Conservation (phyloP, 352 stramenopile genomes). For the Globisporangium canariense region DNA sequence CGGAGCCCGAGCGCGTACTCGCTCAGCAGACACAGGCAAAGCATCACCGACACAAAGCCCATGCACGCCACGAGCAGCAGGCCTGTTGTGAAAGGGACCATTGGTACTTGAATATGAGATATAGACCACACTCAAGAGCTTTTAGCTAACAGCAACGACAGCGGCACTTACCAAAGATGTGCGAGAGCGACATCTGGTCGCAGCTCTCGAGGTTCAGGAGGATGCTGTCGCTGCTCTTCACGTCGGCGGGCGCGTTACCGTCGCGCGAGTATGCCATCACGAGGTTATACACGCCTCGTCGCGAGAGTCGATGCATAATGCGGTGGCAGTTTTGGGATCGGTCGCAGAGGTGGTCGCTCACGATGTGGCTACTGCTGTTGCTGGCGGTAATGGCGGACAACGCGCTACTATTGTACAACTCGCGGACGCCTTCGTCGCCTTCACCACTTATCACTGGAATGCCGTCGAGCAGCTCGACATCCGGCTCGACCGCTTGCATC, state of each 20-base stretch:
- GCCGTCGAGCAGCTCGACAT: constrained; percentile 1
- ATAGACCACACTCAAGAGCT: background rate
- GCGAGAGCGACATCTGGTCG: constrained; percentile 33
- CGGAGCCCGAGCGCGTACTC: constrained; percentile 44
- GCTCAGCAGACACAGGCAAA: constrained; percentile 39
- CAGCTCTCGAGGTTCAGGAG: constrained; percentile 35
- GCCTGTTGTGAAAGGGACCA: constrained; percentile 15
- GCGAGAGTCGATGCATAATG: constrained; percentile 30
- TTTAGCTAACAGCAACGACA: too few species aligned
- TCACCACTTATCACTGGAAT: background rate
- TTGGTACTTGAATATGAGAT: background rate
- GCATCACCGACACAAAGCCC: constrained; percentile 38
- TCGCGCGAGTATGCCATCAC: constrained; percentile 31
- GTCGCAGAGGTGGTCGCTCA: constrained; percentile 25
- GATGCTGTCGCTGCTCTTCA: constrained; percentile 17
- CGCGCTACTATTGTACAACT: background rate
- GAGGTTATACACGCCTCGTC: constrained; percentile 39
- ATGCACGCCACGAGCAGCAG: constrained; percentile 38
- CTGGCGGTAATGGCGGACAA: background rate
- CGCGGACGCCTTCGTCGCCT: background rate
- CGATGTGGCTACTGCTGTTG: background rate
- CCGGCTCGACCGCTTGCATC: constrained; percentile 15
- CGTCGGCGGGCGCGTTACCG: constrained; percentile 1
- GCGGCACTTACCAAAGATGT: constrained; percentile 31
- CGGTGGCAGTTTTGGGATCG: constrained; percentile 29